Percentiles rank a stretch among this genome's conserved stretches.
phyloP scores from a whole-genome alignment of 352 stramenopile genomes.

The Globisporangium echinulatum region DNA sequence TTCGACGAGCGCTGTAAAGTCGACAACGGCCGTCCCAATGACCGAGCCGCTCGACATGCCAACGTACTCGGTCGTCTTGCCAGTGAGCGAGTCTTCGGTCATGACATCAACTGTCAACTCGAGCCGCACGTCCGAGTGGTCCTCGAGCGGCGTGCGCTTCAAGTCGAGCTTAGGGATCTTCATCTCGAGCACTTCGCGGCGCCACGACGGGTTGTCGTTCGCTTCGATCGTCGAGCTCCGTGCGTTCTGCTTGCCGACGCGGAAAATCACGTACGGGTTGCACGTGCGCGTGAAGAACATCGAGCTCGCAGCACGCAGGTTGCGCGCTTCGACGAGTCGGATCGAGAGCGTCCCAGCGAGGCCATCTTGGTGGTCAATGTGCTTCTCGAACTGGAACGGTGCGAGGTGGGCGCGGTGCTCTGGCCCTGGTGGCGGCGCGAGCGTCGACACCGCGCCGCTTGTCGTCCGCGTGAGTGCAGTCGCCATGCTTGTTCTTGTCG shows the following conservation, averaged over 20 bases:
- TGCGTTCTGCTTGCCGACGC: constrained; percentile 56
- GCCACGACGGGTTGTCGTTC: constrained; percentile 76
- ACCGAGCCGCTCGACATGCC: constrained; percentile 72
- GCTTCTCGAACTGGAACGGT: constrained; percentile 75
- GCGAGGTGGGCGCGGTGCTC: constrained; percentile 34
- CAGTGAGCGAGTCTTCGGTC: constrained; percentile 77
- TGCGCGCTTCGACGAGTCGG: constrained; percentile 60
- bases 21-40: constrained; percentile 59
- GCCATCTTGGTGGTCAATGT: constrained; percentile 66
- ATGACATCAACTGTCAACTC: constrained; percentile 76
- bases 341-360: constrained; percentile 68
- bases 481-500: neutral
- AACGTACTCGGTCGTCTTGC: constrained; percentile 71
- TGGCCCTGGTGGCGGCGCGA: neutral
- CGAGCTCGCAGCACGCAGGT: constrained; percentile 58
- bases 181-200: constrained; percentile 63
- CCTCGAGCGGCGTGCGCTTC: constrained; percentile 40
- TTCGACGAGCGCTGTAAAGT: constrained; percentile 66
- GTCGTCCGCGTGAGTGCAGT: neutral
- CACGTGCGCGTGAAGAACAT: constrained; percentile 83
- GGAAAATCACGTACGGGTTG: constrained; percentile 84
- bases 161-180: constrained; percentile 67
- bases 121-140: constrained; percentile 68
- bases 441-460: neutral
- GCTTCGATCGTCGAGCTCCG: constrained; percentile 62